Base-by-base conservation (phyloP, 2,329 filamentous ascomycete species). In the Alternaria sp. region DNA sequence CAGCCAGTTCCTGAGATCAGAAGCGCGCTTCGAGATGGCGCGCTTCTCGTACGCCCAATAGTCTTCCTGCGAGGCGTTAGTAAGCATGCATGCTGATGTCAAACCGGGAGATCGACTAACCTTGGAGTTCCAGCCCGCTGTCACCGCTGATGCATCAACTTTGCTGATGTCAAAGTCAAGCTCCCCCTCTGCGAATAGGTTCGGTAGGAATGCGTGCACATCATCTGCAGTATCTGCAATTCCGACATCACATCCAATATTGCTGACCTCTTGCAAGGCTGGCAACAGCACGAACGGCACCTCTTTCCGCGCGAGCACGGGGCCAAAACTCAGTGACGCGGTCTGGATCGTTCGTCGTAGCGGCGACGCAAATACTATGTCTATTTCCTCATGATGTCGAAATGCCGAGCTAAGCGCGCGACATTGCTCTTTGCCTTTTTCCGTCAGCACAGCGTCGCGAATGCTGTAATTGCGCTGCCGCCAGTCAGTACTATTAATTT, bases 301-400 rank as follows among this genome's bases (percentile, higher is more conserved):
- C 11, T 77, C 73, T 13, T 66, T 50, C 5, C 75, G 68, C 0
- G 69, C 64, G 7, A 80, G 65, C 10, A 73, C 84, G 0, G 87
- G 83, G 17, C 85, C 86, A 78, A 97, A 96, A 49, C 88, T 86
- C 57, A 88, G 81, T 28, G 93, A 84, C 32, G 91, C 90, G 3
- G 93, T 97, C 80, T 92, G 88, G 49, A 97, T 84, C 2, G 93
- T 96, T 65, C 93, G 89, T 54, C 90, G 89, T 69, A 97, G 86
- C 6, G 93, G 93, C 1, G 92, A 96, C 43, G 93, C 89, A 21
- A 93, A 86, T 12, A 97, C 85, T 69, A 91, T 85, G 5, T 90
- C 90, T 73, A 96, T 82, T 3, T 67, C 63, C 25, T 69, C 56
- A 54, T 74, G 90, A 79, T 87, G 80, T 10, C 91, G 87, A 77